Evolutionary conservation across 2,329 filamentous ascomycete species (phyloP).

Genomic region (Nothophaeocryptopus gaeumannii): DNA sequence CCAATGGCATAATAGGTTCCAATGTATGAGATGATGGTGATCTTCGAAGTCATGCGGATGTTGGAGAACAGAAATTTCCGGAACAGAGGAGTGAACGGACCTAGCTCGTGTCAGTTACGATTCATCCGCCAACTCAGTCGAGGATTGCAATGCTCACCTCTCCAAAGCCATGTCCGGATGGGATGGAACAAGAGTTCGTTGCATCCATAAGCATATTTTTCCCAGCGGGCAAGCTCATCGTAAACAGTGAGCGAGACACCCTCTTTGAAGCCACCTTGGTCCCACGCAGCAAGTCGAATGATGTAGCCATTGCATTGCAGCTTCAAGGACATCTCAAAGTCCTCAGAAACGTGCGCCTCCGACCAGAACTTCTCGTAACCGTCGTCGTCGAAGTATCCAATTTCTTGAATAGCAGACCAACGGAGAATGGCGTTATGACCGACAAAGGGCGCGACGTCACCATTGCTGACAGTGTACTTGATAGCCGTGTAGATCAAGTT

Average conservation of each 20-base stretch:
- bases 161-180: constrained; percentile 58
- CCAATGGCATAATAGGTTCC: constrained; percentile 71
- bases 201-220: constrained; percentile 71
- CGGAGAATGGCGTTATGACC: constrained; percentile 74
- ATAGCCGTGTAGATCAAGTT: constrained; percentile 75
- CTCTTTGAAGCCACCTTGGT: constrained; percentile 68
- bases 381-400: constrained; percentile 56
- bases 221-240: constrained; percentile 69
- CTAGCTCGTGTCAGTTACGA: constrained; percentile 27
- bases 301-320: constrained; percentile 67
- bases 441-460: constrained; percentile 72
- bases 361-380: constrained; percentile 70
- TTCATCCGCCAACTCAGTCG: neutral
- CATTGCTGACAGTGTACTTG: constrained; percentile 65
- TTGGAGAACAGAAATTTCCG: constrained; percentile 57
- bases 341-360: constrained; percentile 71
- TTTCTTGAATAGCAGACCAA: constrained; percentile 63
- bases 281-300: constrained; percentile 67
- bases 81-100: constrained; percentile 66
- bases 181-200: constrained; percentile 71
- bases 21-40: constrained; percentile 70
- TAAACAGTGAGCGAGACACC: constrained; percentile 72
- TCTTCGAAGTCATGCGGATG: constrained; percentile 64
- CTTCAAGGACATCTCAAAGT: constrained; percentile 72
- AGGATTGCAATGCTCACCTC: constrained; percentile 18